A percentile compares a stretch with the other conserved stretches of the same genome.
Conservation (phyloP, 108 stramenopile genomes). For the Cyclotella baltica region DNA sequence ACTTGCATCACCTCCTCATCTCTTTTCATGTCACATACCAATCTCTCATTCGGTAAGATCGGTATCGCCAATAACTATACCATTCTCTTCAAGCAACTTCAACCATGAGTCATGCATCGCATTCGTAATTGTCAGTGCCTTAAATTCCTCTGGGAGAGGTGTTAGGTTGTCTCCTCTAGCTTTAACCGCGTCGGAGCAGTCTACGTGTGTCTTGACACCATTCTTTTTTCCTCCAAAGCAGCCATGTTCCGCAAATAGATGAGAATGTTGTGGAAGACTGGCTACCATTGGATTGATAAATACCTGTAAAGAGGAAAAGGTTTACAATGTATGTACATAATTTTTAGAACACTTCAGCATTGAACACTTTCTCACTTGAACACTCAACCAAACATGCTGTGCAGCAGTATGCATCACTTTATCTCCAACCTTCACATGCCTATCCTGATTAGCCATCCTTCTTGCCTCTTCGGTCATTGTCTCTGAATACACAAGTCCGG, state of each 20-base stretch:
- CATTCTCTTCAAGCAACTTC: conserved; percentile 38
- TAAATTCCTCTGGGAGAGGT: conserved; percentile 41
- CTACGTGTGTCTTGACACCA: conserved; percentile 22
- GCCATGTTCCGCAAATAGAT: conserved; percentile 63
- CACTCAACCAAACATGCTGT: conserved; percentile 56
- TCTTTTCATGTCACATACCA: too few relatives aligned
- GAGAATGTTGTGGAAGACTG: conserved; percentile 63
- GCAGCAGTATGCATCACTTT: conserved; percentile 35
- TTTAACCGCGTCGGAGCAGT: conserved; percentile 22
- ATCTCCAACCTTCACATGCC: conserved; percentile 26
- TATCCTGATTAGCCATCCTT: conserved; percentile 44
- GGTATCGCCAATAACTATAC: too few relatives aligned
- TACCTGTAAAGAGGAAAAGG: conserved; percentile 16
- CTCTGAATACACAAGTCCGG: conserved; percentile 64
- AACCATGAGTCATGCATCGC: conserved; percentile 50
- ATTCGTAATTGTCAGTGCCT: conserved; percentile 33
- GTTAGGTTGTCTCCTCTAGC: conserved; percentile 28
- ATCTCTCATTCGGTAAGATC: too few relatives aligned
- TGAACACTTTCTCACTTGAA: conserved; percentile 16
- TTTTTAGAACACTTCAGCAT: background rate
- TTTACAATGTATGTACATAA: background rate
- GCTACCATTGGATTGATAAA: conserved; percentile 68
- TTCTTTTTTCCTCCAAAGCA: conserved; percentile 38
- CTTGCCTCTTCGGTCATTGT: conserved; percentile 52
- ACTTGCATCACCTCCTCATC: too few relatives aligned